A percentile compares a stretch with the other conserved stretches of the same genome.
Evolutionary conservation across 257 asterid species (phyloP).

Genomic region (Misopates orontium): DNA sequence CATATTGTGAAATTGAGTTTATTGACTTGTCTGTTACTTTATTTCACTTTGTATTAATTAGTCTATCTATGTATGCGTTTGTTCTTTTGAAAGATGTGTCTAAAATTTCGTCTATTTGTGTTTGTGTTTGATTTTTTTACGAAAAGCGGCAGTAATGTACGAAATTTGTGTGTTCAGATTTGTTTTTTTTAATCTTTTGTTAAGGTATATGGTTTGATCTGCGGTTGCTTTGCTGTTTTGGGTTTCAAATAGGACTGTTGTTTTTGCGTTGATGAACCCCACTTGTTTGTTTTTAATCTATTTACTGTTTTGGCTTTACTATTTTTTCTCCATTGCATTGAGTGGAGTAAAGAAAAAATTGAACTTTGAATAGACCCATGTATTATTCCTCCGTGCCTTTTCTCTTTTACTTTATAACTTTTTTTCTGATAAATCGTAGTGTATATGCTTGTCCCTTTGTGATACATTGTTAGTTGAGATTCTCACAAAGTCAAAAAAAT

Average conservation of each 20-base stretch:
- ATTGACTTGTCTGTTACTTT: background rate
- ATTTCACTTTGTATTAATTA: background rate
- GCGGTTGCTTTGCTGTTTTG: conserved; percentile 40
- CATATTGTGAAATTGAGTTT: background rate
- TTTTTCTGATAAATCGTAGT: conserved; percentile 19
- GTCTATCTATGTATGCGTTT: background rate
- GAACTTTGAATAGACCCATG: conserved; percentile 33
- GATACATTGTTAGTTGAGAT: conserved; percentile 4
- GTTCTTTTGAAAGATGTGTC: background rate
- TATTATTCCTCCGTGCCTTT: conserved; percentile 22
- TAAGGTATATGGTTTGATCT: conserved; percentile 37
- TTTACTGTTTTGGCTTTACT: conserved; percentile 42
- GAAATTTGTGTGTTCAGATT: conserved; percentile 15
- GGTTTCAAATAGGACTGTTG: conserved; percentile 28
- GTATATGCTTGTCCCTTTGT: conserved; percentile 19
- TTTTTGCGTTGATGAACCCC: conserved; percentile 43
- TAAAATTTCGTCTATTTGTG: background rate
- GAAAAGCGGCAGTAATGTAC: conserved; percentile 17
- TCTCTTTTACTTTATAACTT: conserved; percentile 22
- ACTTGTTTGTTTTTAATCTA: conserved; percentile 20
- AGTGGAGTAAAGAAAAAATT: conserved; percentile 33
- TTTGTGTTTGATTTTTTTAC: background rate
- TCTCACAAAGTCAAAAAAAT: background rate
- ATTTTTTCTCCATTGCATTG: conserved; percentile 33
- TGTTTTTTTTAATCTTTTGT: conserved; percentile 14